These are phyloP conservation scores for Tuber melanosporum DNA, from an alignment of 495 filamentous ascomycete species.

Conservation along the genomic window DNA sequence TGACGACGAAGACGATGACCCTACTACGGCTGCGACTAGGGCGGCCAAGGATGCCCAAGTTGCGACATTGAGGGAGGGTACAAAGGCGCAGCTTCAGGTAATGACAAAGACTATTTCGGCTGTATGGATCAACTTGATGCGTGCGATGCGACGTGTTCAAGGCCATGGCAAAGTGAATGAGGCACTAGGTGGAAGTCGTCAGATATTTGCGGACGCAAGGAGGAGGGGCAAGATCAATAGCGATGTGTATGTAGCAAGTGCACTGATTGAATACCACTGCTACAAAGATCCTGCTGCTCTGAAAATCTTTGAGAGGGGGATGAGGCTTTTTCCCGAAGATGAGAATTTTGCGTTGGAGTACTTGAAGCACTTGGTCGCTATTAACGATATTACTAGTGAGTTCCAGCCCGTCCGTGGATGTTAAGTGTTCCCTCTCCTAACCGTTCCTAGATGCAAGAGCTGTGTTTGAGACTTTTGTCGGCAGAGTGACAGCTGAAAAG, in stretches of 20 bases:
- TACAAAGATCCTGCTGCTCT: constrained; percentile 87
- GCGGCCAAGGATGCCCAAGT: constrained; percentile 58
- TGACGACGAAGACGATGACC: constrained; percentile 61
- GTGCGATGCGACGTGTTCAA: constrained; percentile 86
- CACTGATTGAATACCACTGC: constrained; percentile 86
- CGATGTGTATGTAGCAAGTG: constrained; percentile 87
- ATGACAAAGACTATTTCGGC: constrained; percentile 76
- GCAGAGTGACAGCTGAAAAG: constrained; percentile 64
- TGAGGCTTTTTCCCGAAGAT: constrained; percentile 85
- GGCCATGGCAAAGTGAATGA: constrained; percentile 72
- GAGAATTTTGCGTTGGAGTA: constrained; percentile 89
- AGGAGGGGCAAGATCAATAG: constrained; percentile 77
- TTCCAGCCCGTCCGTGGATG: constrained; percentile 25
- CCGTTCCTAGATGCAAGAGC: constrained; percentile 71
- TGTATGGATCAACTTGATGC: constrained; percentile 89
- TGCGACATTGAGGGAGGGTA: constrained; percentile 62
- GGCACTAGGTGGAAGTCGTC: constrained; percentile 66
- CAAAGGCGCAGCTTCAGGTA: constrained; percentile 61
- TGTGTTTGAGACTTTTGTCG: constrained; percentile 87
- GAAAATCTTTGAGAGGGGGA: constrained; percentile 90
- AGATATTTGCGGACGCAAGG: constrained; percentile 80
- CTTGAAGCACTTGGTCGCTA: constrained; percentile 82
- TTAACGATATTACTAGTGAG: constrained; percentile 90
- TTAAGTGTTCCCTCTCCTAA: constrained; percentile 16
- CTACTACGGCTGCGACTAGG: constrained; percentile 51